Conservation (phyloP, 2,329 filamentous ascomycete genomes). For the Fusarium sp. region DNA sequence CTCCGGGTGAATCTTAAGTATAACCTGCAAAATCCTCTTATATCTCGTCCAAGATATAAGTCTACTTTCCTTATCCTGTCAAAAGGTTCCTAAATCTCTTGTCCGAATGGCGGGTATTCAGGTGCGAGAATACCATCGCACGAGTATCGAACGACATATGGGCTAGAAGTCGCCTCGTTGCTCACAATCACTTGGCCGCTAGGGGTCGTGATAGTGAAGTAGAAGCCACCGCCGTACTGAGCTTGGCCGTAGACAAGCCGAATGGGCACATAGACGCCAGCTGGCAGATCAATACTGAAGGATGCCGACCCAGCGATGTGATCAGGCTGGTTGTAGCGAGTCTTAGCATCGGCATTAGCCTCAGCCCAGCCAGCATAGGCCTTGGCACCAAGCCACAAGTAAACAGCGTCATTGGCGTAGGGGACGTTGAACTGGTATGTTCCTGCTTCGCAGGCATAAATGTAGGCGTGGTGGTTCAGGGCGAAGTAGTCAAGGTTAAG, state of each 20-base stretch:
- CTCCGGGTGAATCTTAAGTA: not conserved
- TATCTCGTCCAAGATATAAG: not conserved
- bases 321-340: not conserved
- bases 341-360: not conserved
- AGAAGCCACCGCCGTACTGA: constrained; percentile 1
- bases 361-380: not conserved
- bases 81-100: not conserved
- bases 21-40: not conserved
- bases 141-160: constrained; percentile 1
- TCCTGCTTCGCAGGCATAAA: not conserved
- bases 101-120: not conserved
- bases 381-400: not conserved
- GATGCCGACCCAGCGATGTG: not conserved
- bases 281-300: not conserved
- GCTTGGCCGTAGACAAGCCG: not conserved
- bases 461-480: not conserved
- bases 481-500: not conserved
- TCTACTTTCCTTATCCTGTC: not conserved
- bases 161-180: not conserved
- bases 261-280: not conserved
- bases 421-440: not conserved
- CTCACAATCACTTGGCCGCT: not conserved
- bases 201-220: not conserved
- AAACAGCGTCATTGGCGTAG: not conserved
- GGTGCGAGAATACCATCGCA: not conserved